These are phyloP conservation scores for Pneumocystis sp. DNA, from an alignment of 1,139 yeast genomes.

Conservation along the genomic window DNA sequence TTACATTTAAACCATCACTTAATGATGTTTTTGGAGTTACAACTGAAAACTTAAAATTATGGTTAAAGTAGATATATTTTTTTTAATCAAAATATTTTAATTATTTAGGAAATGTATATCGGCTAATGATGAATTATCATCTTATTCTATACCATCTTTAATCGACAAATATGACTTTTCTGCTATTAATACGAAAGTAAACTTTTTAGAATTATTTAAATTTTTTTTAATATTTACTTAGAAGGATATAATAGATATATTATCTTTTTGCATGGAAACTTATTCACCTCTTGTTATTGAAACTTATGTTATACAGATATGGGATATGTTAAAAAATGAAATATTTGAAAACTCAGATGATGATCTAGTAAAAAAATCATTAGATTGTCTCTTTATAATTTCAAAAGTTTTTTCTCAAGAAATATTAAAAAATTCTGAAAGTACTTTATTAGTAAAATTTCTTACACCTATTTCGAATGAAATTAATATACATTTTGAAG, in stretches of 20 bases:
- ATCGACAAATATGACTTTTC: conserved; percentile 78
- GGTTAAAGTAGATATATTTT: conserved; percentile 29
- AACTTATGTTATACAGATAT: conserved; percentile 54
- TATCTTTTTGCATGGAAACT: conserved; percentile 33
- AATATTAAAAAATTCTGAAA: conserved; percentile 22
- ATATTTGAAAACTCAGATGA: conserved; percentile 49
- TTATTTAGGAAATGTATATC: conserved; percentile 33
- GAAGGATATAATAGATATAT: neutral
- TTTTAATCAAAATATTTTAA: neutral
- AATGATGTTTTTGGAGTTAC: conserved; percentile 81
- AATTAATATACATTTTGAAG: conserved; percentile 38
- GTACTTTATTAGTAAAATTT: conserved; percentile 16
- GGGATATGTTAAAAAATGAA: conserved; percentile 84
- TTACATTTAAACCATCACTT: conserved; percentile 69
- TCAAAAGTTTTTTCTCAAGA: conserved; percentile 25
- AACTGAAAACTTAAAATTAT: conserved; percentile 48
- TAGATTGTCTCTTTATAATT: conserved; percentile 35
- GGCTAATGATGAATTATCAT: conserved; percentile 49
- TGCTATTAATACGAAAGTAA: conserved; percentile 65
- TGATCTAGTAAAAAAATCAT: conserved; percentile 30
- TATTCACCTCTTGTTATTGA: conserved; percentile 35
- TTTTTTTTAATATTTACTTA: neutral
- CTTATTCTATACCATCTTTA: conserved; percentile 60
- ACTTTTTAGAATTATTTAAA: conserved; percentile 37
- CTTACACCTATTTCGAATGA: conserved; percentile 35